Conservation (phyloP, 768 basidiomycete genomes). For the Pleurotus giganteus region DNA sequence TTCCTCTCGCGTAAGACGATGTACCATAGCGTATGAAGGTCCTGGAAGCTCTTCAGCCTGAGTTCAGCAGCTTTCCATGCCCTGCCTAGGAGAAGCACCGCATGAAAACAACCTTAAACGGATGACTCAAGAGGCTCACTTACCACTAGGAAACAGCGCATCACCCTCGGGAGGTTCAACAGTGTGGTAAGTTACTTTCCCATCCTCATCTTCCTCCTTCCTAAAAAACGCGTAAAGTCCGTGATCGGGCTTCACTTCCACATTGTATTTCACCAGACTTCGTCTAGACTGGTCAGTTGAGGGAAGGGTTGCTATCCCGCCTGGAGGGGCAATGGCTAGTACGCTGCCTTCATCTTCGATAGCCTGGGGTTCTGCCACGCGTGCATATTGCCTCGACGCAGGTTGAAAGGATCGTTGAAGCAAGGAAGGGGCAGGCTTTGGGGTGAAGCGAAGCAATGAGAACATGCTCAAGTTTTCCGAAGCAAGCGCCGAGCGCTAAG, state of each 20-base stretch:
- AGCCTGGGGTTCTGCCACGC: constrained; percentile 1
- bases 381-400: neutral
- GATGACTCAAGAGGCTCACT: constrained; percentile 9
- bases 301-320: neutral
- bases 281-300: constrained; percentile 10
- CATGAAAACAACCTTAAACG: neutral
- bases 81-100: constrained; percentile 55
- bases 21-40: constrained; percentile 96
- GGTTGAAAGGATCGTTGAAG: constrained; percentile 8
- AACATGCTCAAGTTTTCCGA: constrained; percentile 10
- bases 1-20: constrained; percentile 86
- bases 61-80: constrained; percentile 87
- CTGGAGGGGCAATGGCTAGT: neutral
- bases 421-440: constrained; percentile 1
- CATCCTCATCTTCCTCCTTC: constrained; percentile 44
- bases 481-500: neutral
- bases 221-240: constrained; percentile 81
- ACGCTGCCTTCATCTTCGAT: neutral
- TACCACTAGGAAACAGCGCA: constrained; percentile 27
- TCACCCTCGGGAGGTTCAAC: constrained; percentile 31
- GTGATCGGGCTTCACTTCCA: constrained; percentile 54
- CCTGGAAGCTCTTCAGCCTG: constrained; percentile 86
- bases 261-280: constrained; percentile 17
- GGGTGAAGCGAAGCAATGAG: constrained; percentile 3
- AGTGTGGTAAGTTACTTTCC: constrained; percentile 52